Evolutionary conservation across 106 monocot genomes (phyloP).

Genomic region (Xerophyta viscosa): DNA sequence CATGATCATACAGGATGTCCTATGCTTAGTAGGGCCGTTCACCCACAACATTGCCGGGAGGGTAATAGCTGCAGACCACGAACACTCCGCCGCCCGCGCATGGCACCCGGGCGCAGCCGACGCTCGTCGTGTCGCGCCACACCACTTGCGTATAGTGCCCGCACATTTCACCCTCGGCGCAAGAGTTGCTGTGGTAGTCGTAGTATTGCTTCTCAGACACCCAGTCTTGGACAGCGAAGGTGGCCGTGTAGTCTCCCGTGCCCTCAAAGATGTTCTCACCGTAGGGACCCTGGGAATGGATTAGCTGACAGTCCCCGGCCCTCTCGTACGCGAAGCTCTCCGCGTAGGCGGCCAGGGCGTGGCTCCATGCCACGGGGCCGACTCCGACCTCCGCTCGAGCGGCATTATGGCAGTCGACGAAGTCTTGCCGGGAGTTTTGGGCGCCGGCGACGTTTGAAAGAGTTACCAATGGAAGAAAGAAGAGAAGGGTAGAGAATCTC

Average conservation of each 20-base stretch:
- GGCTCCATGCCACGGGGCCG: neutral
- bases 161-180: conserved; percentile 11
- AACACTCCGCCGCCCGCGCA: neutral
- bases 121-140: neutral
- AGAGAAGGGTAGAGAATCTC: no score
- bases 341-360: neutral
- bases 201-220: conserved; percentile 25
- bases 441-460: neutral
- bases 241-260: conserved; percentile 2
- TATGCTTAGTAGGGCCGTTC: neutral
- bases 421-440: neutral
- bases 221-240: conserved; percentile 16
- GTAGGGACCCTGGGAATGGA: neutral
- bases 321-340: neutral
- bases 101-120: conserved; percentile 1
- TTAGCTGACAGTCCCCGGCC: neutral
- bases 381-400: neutral
- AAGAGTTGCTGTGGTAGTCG: conserved; percentile 13
- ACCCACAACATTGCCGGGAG: conserved; percentile 2
- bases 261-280: conserved; percentile 3
- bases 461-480: no score
- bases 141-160: conserved; percentile 11
- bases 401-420: neutral
- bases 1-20: no score
- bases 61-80: neutral